phyloP scores from a whole-genome alignment of 768 basidiomycete genomes.

The Tephrocybe sp. region DNA sequence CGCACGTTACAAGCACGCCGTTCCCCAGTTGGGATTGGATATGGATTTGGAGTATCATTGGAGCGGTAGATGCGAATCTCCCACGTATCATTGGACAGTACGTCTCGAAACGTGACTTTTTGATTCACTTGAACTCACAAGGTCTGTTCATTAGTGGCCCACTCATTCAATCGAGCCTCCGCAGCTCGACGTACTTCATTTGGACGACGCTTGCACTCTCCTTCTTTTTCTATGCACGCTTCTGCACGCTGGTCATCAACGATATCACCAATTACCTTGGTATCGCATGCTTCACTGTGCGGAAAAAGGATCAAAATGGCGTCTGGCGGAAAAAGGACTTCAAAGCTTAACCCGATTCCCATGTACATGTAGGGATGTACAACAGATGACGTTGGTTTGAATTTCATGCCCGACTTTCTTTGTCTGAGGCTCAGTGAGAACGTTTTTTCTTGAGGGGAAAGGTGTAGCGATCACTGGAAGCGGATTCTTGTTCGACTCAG shows the following conservation, averaged over 20 bases:
- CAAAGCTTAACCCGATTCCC: slow-evolving; percentile 16
- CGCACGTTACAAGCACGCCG: slow-evolving; percentile 79
- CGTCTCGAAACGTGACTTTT: slow-evolving; percentile 29
- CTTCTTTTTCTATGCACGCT: slow-evolving; percentile 67
- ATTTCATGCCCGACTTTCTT: too few relatives aligned
- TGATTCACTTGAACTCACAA: background rate
- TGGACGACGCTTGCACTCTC: slow-evolving; percentile 42
- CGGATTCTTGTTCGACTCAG: too few relatives aligned
- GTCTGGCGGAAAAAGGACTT: slow-evolving; percentile 44
- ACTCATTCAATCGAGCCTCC: slow-evolving; percentile 67
- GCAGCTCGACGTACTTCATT: slow-evolving; percentile 68
- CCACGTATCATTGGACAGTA: slow-evolving; percentile 66
- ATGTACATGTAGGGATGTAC: too few relatives aligned
- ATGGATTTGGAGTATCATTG: slow-evolving; percentile 79
- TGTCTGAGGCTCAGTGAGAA: too few relatives aligned
- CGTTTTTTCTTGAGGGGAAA: too few relatives aligned
- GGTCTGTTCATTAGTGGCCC: slow-evolving; percentile 46
- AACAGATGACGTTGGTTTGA: too few relatives aligned
- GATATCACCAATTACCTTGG: slow-evolving; percentile 92
- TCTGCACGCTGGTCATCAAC: slow-evolving; percentile 77
- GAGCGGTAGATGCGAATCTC: slow-evolving; percentile 81
- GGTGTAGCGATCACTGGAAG: too few relatives aligned
- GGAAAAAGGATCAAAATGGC: slow-evolving; percentile 74
- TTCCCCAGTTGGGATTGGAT: slow-evolving; percentile 89
- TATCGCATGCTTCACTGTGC: slow-evolving; percentile 92